Evolutionary conservation across 1,139 yeast genomes (phyloP).

Genomic region (Yamadazyma dushanensis): DNA sequence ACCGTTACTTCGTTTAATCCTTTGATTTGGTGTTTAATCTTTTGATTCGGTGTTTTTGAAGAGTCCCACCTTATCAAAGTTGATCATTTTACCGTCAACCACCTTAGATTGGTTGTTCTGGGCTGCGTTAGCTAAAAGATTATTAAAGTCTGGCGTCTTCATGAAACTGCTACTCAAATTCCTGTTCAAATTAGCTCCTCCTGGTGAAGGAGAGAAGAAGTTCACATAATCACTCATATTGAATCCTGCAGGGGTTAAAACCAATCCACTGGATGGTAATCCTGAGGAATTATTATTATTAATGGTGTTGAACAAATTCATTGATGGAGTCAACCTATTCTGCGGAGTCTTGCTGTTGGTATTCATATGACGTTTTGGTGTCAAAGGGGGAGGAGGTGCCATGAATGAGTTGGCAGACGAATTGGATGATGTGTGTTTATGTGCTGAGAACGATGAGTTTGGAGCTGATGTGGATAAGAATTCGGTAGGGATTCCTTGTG

Average conservation of each 20-base stretch:
- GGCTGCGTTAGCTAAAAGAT: slow-evolving; percentile 23
- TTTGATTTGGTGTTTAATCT: slow-evolving; percentile 17
- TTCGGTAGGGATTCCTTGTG: neutral
- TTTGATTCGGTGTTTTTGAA: slow-evolving; percentile 17
- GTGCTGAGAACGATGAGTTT: slow-evolving; percentile 15
- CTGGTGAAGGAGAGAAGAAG: slow-evolving; percentile 75
- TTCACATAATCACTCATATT: slow-evolving; percentile 82
- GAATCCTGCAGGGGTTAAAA: slow-evolving; percentile 67
- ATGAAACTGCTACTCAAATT: slow-evolving; percentile 27
- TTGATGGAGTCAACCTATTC: slow-evolving; percentile 44
- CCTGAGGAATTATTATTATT: slow-evolving; percentile 19
- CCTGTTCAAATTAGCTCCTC: slow-evolving; percentile 28
- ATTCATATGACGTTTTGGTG: slow-evolving; percentile 42
- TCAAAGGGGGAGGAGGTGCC: slow-evolving; percentile 47
- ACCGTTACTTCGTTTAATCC: no score
- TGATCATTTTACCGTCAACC: slow-evolving; percentile 47
- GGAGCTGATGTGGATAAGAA: slow-evolving; percentile 16
- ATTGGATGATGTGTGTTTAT: slow-evolving; percentile 18
- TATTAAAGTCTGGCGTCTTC: slow-evolving; percentile 46
- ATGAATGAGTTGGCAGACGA: slow-evolving; percentile 27
- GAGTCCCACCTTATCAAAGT: slow-evolving; percentile 39
- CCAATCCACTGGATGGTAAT: slow-evolving; percentile 46
- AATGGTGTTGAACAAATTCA: slow-evolving; percentile 29
- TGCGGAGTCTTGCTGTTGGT: slow-evolving; percentile 41
- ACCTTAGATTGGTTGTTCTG: slow-evolving; percentile 17